Conservation (phyloP, 805 yeast genomes). For the Saccharomycopsis sp. region DNA sequence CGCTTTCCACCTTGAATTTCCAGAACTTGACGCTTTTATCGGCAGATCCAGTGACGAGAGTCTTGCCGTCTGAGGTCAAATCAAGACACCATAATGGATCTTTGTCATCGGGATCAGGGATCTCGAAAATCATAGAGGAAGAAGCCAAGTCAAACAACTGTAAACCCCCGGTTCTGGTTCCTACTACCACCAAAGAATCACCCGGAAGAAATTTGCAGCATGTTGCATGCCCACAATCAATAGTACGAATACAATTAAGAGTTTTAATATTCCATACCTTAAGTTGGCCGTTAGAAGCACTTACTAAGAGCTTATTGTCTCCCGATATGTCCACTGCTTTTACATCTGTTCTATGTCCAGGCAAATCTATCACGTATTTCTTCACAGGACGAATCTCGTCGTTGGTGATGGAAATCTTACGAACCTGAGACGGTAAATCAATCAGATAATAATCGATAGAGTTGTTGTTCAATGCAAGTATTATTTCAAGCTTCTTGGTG, state of each 20-base stretch:
- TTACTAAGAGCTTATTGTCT: slow-evolving; percentile 73
- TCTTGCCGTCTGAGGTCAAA: slow-evolving; percentile 76
- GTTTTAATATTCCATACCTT: slow-evolving; percentile 84
- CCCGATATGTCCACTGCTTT: slow-evolving; percentile 76
- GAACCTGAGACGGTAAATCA: slow-evolving; percentile 48
- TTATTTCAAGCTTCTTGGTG: slow-evolving; percentile 48
- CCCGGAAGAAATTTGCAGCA: slow-evolving; percentile 84
- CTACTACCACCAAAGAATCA: slow-evolving; percentile 77
- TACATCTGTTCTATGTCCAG: slow-evolving; percentile 88
- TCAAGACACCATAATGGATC: slow-evolving; percentile 90
- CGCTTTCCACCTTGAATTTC: slow-evolving; percentile 67
- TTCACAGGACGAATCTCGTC: slow-evolving; percentile 40
- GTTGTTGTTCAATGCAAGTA: slow-evolving; percentile 65
- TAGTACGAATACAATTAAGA: slow-evolving; percentile 71
- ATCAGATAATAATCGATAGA: slow-evolving; percentile 63
- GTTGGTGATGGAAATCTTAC: slow-evolving; percentile 39
- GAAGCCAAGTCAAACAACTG: slow-evolving; percentile 83
- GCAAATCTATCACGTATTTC: slow-evolving; percentile 55
- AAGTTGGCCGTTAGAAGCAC: slow-evolving; percentile 85
- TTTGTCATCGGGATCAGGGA: slow-evolving; percentile 65
- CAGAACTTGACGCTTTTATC: slow-evolving; percentile 88
- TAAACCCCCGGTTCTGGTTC: slow-evolving; percentile 80
- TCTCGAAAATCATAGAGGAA: slow-evolving; percentile 62
- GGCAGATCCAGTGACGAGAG: slow-evolving; percentile 86
- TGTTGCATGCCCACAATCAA: slow-evolving; percentile 83